Base-by-base conservation (phyloP, 352 stramenopile species). In the Pythium grandisporangium region DNA sequence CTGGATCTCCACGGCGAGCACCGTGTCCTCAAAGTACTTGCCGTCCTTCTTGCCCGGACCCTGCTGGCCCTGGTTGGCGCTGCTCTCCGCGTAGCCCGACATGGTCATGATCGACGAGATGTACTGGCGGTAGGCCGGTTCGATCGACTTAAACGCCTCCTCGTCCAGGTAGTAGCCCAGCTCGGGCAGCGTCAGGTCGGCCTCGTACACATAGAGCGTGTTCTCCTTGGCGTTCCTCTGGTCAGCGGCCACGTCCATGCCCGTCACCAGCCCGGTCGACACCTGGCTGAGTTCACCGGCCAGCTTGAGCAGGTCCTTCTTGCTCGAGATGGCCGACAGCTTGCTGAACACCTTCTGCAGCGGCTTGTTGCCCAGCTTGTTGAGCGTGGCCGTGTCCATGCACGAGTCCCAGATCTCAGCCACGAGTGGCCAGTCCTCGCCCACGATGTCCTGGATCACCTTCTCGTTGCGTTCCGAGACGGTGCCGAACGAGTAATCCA, bases 141-240 rank as follows among this genome's bases (percentile, higher is more conserved):
- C 65, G 16, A 74, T 37, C 23, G 48, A 23, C 13, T 51, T 24
- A 13, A 66, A 65, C 11, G 60, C 56, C 16, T 53, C 36, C 3
- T 48, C 42, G 45, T 96, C 73, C 45, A 88, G 80, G 42, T 97
- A 91, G 55, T 96, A 96, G 55, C 91, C 89, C 19, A 76, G 54
- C 50, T 95, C 78, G 1, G 82, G 71, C 8, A 98, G 61, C 24
- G 61, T 73, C 30, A 97, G 65, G 5, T 92, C 62, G 10, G 53
- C 65, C 45, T 92, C 66, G 24, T 50, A 63, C 3, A 97, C 50
- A 57, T 93, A 81, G 3, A 84, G 56, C 14, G 93, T 58, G 41
- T 82, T 87, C 39, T 66, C 53, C 42, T 84, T 74, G 11, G 63
- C 73, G 48, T 96, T 80, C 41, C 87, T 76, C 32, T 67, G 84